These are phyloP conservation scores for Eucalyptus camaldulensis DNA, from an alignment of 345 rosid species.

Conservation along the genomic window DNA sequence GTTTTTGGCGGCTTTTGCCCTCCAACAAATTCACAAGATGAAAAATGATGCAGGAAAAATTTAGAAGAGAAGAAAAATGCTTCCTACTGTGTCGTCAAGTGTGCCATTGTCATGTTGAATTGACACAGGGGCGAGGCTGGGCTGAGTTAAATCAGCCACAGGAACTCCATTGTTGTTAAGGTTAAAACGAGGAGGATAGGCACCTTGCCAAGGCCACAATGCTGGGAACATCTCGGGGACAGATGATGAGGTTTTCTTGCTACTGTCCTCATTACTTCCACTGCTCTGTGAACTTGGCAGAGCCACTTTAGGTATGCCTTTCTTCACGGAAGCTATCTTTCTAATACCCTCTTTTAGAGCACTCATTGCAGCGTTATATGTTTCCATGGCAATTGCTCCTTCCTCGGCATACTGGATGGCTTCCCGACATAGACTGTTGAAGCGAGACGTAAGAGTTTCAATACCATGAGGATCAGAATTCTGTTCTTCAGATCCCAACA, in stretches of 20 bases:
- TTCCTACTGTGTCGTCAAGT: slow-evolving; percentile 28
- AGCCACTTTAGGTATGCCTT: slow-evolving; percentile 21
- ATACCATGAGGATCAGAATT: slow-evolving; percentile 12
- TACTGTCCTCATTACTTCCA: slow-evolving; percentile 27
- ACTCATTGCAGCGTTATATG: slow-evolving; percentile 30
- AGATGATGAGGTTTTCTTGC: slow-evolving; percentile 15
- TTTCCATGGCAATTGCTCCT: slow-evolving; percentile 42
- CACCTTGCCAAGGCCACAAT: slow-evolving; percentile 56
- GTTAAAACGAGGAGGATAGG: slow-evolving; percentile 22
- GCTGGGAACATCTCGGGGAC: slow-evolving; percentile 26
- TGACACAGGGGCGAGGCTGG: slow-evolving; percentile 36
- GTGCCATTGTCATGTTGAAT: slow-evolving; percentile 23
- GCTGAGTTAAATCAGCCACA: slow-evolving; percentile 44
- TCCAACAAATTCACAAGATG: background rate
- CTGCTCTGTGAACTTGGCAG: slow-evolving; percentile 21
- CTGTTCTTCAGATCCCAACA: slow-evolving; percentile 25
- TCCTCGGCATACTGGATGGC: slow-evolving; percentile 48
- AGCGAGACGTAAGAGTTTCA: slow-evolving; percentile 34
- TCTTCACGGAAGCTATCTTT: slow-evolving; percentile 28
- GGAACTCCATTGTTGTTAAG: slow-evolving; percentile 35
- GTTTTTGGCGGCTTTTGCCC: background rate
- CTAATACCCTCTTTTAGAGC: slow-evolving; percentile 32
- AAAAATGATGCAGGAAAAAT: background rate
- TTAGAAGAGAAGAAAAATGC: background rate
- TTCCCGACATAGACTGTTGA: slow-evolving; percentile 42